A percentile compares a stretch with the other conserved stretches of the same genome.
phyloP scores from a whole-genome alignment of 306 rosid species.

The Hippophae rhamnoides region DNA sequence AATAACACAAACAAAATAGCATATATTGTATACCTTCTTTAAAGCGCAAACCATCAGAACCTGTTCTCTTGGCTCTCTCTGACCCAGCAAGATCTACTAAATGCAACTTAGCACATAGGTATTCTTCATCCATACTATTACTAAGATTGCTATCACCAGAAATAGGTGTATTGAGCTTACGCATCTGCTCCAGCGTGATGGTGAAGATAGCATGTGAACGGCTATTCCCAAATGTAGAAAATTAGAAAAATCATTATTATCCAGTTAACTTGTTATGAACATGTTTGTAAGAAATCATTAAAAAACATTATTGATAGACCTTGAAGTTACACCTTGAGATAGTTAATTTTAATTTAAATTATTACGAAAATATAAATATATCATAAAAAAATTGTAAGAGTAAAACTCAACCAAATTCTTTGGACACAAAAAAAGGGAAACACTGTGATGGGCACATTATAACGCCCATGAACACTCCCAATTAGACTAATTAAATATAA shows the following conservation, averaged over 20 bases:
- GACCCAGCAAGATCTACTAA: slow-evolving; percentile 99
- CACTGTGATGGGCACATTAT: not conserved
- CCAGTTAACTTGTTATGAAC: slow-evolving; percentile 6
- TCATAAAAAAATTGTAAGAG: not conserved
- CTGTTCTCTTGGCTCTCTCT: slow-evolving; percentile 98
- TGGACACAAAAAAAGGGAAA: not conserved
- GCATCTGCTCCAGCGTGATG: slow-evolving; percentile 97
- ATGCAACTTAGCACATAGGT: slow-evolving; percentile 93
- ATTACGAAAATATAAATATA: no score
- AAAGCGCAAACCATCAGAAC: slow-evolving; percentile 95
- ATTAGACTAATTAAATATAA: no score
- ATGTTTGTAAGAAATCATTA: not conserved
- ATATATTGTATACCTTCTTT: slow-evolving; percentile 68
- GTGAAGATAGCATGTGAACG: slow-evolving; percentile 99
- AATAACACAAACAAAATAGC: not conserved
- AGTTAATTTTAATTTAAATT: no score
- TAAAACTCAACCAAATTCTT: not conserved
- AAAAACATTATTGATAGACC: not conserved
- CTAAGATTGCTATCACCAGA: slow-evolving; percentile 35
- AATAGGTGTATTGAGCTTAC: slow-evolving; percentile 36
- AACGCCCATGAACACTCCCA: no score
- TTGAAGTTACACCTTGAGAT: no score
- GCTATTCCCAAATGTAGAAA: slow-evolving; percentile 33
- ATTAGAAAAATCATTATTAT: slow-evolving; percentile 18
- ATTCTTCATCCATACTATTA: slow-evolving; percentile 67